Conservation (phyloP, 305 asterid genomes). For the Fraxinus albicans region DNA sequence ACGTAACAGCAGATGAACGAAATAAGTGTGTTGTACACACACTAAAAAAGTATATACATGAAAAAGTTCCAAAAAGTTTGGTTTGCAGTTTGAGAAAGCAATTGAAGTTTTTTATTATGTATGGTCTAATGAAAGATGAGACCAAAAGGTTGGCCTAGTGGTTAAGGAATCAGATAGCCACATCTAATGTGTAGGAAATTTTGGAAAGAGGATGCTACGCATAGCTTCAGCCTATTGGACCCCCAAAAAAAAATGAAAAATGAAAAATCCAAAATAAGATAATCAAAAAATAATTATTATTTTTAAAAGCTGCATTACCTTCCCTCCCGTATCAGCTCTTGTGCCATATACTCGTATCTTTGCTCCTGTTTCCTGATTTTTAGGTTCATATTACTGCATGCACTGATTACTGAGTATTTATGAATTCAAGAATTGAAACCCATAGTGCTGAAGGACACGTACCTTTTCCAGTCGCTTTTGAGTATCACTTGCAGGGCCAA, state of each 20-base stretch:
- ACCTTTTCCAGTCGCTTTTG: slow-evolving; percentile 92
- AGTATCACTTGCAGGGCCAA: slow-evolving; percentile 70
- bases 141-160: neutral
- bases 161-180: neutral
- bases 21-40: neutral
- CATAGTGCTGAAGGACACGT: slow-evolving; percentile 13
- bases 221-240: neutral
- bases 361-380: slow-evolving; percentile 92
- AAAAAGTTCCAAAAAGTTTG: neutral
- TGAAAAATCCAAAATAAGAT: neutral
- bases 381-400: slow-evolving; percentile 5
- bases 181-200: neutral
- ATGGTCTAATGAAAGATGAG: neutral
- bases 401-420: slow-evolving; percentile 11
- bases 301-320: slow-evolving; percentile 47
- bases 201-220: neutral
- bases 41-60: neutral
- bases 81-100: neutral
- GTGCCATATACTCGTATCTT: slow-evolving; percentile 74
- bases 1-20: neutral
- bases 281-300: slow-evolving; percentile 2
- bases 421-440: slow-evolving; percentile 16
- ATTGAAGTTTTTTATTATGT: neutral
- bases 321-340: slow-evolving; percentile 51
- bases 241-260: neutral